Percentiles rank a stretch among this genome's conserved stretches.
phyloP scores from a whole-genome alignment of 495 filamentous ascomycete genomes.

The Penicillium longicatenatum region DNA sequence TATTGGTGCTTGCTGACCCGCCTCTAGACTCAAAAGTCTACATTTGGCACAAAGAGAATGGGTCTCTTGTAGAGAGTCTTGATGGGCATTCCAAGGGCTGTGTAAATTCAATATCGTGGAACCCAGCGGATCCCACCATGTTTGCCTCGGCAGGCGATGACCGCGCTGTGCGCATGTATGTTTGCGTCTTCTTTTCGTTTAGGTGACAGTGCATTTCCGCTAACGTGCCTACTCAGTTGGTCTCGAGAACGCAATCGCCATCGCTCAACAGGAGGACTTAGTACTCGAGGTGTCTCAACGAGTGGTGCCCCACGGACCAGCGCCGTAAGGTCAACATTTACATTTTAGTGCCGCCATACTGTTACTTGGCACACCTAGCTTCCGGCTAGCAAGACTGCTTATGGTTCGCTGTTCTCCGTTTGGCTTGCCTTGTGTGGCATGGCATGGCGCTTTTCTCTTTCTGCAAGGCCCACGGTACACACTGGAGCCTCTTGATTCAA shows the following conservation, averaged over 20 bases:
- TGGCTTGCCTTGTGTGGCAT: conserved; percentile 4
- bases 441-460: conserved; percentile 2
- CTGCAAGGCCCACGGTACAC: conserved; percentile 12
- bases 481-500: conserved; percentile 25
- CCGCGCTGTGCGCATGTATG: conserved; percentile 79
- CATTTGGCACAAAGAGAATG: conserved; percentile 89
- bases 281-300: conserved; percentile 28
- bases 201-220: not conserved
- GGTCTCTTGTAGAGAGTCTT: conserved; percentile 70
- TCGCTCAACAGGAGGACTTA: conserved; percentile 19
- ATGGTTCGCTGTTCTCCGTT: conserved; percentile 3
- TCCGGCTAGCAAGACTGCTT: not conserved
- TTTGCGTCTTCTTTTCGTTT: not conserved
- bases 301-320: conserved; percentile 44
- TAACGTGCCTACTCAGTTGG: conserved; percentile 34
- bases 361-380: not conserved
- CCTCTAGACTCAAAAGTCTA: conserved; percentile 70
- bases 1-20: not conserved
- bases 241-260: conserved; percentile 37
- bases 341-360: conserved; percentile 19
- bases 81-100: conserved; percentile 72
- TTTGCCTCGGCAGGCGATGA: conserved; percentile 95
- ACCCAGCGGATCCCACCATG: conserved; percentile 76
- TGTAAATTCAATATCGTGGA: conserved; percentile 94
- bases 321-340: conserved; percentile 45